phyloP scores from a whole-genome alignment of 257 asterid species.

The Solanum sejunctum region DNA sequence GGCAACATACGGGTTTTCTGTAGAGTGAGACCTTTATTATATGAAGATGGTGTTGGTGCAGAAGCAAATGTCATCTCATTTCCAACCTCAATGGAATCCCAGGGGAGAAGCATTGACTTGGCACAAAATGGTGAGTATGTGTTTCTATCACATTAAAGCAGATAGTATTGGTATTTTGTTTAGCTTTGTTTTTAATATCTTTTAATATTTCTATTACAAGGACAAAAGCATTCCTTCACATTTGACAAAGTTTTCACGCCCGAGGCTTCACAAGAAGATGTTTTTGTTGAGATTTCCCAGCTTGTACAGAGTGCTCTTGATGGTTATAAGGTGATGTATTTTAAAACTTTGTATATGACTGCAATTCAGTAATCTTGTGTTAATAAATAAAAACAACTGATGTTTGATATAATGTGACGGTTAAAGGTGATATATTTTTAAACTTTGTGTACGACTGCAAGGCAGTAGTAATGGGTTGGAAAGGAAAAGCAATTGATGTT shows the following conservation, averaged over 20 bases:
- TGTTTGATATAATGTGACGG: slow-evolving; percentile 31
- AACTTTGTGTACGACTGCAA: background rate
- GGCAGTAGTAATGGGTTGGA: background rate
- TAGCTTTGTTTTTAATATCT: background rate
- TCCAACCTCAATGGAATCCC: slow-evolving; percentile 55
- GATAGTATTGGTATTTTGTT: background rate
- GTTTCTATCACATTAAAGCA: background rate
- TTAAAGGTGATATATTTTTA: slow-evolving; percentile 49
- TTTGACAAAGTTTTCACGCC: slow-evolving; percentile 85
- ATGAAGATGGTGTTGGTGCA: slow-evolving; percentile 52
- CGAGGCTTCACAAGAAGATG: slow-evolving; percentile 76
- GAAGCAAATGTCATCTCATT: slow-evolving; percentile 67
- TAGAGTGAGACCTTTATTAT: slow-evolving; percentile 77
- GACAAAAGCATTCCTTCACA: slow-evolving; percentile 75
- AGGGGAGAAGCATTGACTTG: slow-evolving; percentile 76
- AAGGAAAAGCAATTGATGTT: background rate
- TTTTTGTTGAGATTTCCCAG: slow-evolving; percentile 91
- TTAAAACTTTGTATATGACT: background rate
- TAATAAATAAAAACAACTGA: background rate
- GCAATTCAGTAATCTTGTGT: background rate
- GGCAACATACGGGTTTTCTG: slow-evolving; percentile 94
- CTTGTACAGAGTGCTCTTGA: slow-evolving; percentile 98
- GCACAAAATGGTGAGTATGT: slow-evolving; percentile 49
- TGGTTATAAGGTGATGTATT: slow-evolving; percentile 70
- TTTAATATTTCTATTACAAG: slow-evolving; percentile 17